Evolutionary conservation across 2,329 filamentous ascomycete species (phyloP), one percentile per base, ranked within the genome.

Genomic region (Aspergillus sp.): DNA sequence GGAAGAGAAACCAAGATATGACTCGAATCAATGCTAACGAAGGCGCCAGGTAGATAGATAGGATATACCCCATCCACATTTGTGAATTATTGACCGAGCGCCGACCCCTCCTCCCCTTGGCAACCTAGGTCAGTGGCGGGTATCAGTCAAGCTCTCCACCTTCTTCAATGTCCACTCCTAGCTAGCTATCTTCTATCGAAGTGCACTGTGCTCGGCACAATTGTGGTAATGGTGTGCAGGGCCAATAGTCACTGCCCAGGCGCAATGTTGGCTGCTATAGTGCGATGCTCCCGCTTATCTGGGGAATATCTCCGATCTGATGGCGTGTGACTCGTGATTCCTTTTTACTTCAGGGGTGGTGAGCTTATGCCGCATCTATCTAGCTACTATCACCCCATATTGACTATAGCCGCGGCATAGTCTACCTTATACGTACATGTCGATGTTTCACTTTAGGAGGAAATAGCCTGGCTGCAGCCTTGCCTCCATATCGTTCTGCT

Each of bases 101-200:
- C 32, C 27, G 11, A 30, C 10, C 27, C 32, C 32, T 2, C 32
- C 32, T 36, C 30, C 38, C n/a, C 23, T 23, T 32, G 39, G 23
- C 19, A 19, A 54, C 39, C 32, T 36, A 36, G 32, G 27, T 19
- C 41, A 54, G 27, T n/a, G 11, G 52, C 38, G 52, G 52, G 38
- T 42, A 27, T 30, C 52, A 44, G 38, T 42, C 52, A 27, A 54
- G 52, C 52, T 42, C 52, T 30, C 52, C 52, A 30, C 39, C 23
- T 32, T 54, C n/a, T 32, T 54, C n/a, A 23, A 42, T 17, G 25
- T 44, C n/a, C 4, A 30, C 47, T 44, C 17, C 23, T 30, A 17
- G 47, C 25, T 50, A 27, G 2, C 23, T 17, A 27, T 25, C 8
- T n/a, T 17, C 47, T 49, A 32, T 49, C 13, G 47, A 32, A 21